Conservation (phyloP, 1,284 basidiomycete genomes). For the Apiotrichum brassicae region DNA sequence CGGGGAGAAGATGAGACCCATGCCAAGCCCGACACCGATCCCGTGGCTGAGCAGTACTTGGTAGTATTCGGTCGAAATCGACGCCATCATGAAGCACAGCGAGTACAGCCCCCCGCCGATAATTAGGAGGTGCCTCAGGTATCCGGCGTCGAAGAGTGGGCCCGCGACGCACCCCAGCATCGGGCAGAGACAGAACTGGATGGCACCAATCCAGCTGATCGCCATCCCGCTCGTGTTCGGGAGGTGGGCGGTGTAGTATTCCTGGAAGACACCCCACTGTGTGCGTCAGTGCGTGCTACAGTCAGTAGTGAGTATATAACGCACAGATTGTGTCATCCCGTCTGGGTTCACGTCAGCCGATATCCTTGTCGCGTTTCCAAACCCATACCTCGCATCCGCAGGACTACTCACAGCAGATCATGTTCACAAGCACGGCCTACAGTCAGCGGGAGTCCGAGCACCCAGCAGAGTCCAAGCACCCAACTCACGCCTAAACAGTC, state of each 20-base stretch:
- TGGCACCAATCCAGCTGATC: conserved; percentile 64
- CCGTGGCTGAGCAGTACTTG: conserved; percentile 43
- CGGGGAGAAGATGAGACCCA: conserved; percentile 52
- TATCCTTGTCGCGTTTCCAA: too few relatives aligned
- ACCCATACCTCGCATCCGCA: too few relatives aligned
- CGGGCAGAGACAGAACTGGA: conserved; percentile 55
- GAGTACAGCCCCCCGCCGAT: conserved; percentile 51
- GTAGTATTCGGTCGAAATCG: conserved; percentile 56
- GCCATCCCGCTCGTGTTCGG: conserved; percentile 15
- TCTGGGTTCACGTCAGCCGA: conserved; percentile 17
- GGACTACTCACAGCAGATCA: conserved; percentile 35
- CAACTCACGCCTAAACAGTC: conserved; percentile 2
- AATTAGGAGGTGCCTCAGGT: conserved; percentile 51
- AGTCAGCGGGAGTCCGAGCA: background rate
- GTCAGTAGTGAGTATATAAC: background rate
- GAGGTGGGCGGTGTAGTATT: conserved; percentile 25
- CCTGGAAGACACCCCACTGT: conserved; percentile 32
- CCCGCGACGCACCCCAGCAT: conserved; percentile 51
- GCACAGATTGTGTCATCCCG: conserved; percentile 32
- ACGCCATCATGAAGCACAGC: conserved; percentile 54
- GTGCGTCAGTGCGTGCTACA: background rate
- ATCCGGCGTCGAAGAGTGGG: conserved; percentile 58
- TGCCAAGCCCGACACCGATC: conserved; percentile 25
- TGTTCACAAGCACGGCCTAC: conserved; percentile 24
- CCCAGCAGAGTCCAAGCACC: too few relatives aligned